These are phyloP conservation scores for Podaxis pistillaris DNA, from an alignment of 768 basidiomycete species.

Conservation along the genomic window DNA sequence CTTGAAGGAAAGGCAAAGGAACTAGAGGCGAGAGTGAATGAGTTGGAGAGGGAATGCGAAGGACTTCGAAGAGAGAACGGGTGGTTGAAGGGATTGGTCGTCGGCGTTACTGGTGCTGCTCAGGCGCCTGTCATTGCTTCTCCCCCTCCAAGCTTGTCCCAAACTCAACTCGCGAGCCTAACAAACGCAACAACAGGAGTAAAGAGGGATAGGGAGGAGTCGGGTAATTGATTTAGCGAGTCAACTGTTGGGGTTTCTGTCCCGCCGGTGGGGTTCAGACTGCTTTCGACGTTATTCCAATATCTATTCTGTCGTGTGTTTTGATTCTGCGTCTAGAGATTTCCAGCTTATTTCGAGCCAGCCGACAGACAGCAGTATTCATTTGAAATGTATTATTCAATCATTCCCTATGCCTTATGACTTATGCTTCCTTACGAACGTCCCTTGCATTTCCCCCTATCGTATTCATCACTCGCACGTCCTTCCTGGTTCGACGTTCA, in stretches of 20 bases:
- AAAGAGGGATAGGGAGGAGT: conserved; percentile 36
- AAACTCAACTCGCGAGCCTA: conserved; percentile 15
- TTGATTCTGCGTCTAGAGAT: not conserved
- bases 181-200: conserved; percentile 18
- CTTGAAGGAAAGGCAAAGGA: conserved; percentile 85
- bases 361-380: not conserved
- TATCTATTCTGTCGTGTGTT: conserved; percentile 3
- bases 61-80: conserved; percentile 85
- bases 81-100: conserved; percentile 88
- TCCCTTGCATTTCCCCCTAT: not conserved
- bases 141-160: conserved; percentile 21
- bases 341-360: not conserved
- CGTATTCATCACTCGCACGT: not conserved
- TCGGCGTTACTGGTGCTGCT: conserved; percentile 78
- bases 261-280: not conserved
- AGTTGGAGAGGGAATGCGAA: conserved; percentile 91
- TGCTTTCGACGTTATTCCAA: not conserved
- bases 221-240: conserved; percentile 5
- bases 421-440: not conserved
- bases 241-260: not conserved
- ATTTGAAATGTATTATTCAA: conserved; percentile 6
- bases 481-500: not conserved
- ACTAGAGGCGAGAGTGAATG: conserved; percentile 72
- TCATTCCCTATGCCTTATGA: not conserved
- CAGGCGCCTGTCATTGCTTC: conserved; percentile 33